Evolutionary conservation across 106 monocot genomes (phyloP), one percentile per base, ranked within the genome.

Genomic region (Vanilla planifolia): DNA sequence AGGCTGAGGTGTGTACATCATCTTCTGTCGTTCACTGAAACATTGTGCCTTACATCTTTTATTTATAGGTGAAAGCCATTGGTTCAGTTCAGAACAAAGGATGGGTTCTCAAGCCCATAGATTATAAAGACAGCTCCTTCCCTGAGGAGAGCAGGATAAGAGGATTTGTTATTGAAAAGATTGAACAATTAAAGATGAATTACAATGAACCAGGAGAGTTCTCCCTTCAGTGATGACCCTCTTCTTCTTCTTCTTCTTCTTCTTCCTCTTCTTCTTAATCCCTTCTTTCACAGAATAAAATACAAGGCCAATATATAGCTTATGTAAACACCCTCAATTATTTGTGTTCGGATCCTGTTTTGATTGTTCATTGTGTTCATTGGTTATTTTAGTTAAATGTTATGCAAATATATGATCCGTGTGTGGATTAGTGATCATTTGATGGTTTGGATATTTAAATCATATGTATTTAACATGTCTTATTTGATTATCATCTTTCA

Each of bases 11-110:
- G 74, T 52, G 61, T 46, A 34, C 26, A 14, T 48, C 14, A 40
- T 67, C 33, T 57, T 1, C 35, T 35, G 20, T 35, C 35, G 1
- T 57, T 34, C 16, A 20, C 19, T 13, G 17, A 0, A 15, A 45
- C 45, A 45, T n/a, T 45, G 45, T n/a, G n/a, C n/a, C n/a, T n/a
- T n/a, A n/a, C n/a, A n/a, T n/a, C n/a, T 26, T 22, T 16, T 33
- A 60, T 62, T 19, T 70, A 32, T 37, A 93, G 93, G 85, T 89
- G 36, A 72, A 85, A 73, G 67, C 89, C 36, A 69, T 37, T 62
- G 93, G 93, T 25, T 47, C 34, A 48, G 36, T 94, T 64, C 65
- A 74, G 24, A 94, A 94, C 72, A 86, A 76, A 8, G 93, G 93
- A 44, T 94, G 93, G 93, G 20, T 11, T 13, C 60, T 94, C 39